Conservation (phyloP, 2,329 filamentous ascomycete species). For the Acephala macrosclerotiorum region DNA sequence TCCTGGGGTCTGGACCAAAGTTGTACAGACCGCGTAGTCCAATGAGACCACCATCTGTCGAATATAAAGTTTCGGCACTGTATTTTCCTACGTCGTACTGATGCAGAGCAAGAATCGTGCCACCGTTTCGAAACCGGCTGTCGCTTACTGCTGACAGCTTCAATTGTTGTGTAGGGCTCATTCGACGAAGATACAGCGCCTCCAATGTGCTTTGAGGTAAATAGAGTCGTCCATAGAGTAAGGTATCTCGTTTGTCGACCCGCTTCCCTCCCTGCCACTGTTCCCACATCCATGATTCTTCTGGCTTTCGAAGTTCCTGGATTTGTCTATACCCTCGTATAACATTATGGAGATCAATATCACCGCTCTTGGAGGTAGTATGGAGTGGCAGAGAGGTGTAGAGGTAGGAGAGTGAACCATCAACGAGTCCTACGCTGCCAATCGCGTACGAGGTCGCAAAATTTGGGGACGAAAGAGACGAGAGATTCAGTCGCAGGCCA, state of each 20-base stretch:
- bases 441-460: conserved; percentile 95
- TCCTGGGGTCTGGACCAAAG: conserved; percentile 65
- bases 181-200: conserved; percentile 80
- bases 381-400: conserved; percentile 86
- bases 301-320: conserved; percentile 65
- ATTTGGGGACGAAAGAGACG: conserved; percentile 88
- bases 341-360: conserved; percentile 78
- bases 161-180: conserved; percentile 80
- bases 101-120: conserved; percentile 74
- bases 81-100: conserved; percentile 89
- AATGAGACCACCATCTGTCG: conserved; percentile 88
- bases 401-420: conserved; percentile 96
- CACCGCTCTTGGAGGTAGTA: conserved; percentile 72
- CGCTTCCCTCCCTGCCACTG: conserved; percentile 58
- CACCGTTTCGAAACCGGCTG: conserved; percentile 74
- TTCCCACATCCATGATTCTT: conserved; percentile 59
- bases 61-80: conserved; percentile 88
- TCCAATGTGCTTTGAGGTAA: conserved; percentile 86
- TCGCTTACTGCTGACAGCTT: conserved; percentile 82
- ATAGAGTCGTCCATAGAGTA: conserved; percentile 82
- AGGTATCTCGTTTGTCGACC: conserved; percentile 59
- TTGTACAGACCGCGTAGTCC: conserved; percentile 93
- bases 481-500: conserved; percentile 85
- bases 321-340: conserved; percentile 85
- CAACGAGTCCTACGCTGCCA: conserved; percentile 87